Conservation (phyloP, 1,139 yeast species). For the Kluyveromyces sp. region DNA sequence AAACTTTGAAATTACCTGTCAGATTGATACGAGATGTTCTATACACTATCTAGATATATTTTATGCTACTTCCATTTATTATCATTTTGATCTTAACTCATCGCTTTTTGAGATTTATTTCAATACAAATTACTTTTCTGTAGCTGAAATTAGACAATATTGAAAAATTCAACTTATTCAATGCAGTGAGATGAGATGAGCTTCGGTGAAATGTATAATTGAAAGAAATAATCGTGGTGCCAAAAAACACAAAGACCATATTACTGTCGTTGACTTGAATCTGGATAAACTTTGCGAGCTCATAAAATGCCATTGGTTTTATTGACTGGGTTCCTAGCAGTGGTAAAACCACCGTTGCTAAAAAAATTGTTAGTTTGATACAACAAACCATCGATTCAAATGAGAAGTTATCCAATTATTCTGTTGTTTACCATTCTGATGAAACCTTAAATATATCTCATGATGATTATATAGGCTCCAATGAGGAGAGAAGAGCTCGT, state of each 20-base stretch:
- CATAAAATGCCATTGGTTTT: conserved; percentile 65
- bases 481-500: conserved; percentile 70
- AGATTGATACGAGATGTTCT: too few relatives aligned
- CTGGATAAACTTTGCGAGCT: background rate
- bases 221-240: background rate
- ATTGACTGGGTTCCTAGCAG: conserved; percentile 73
- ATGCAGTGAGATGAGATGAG: background rate
- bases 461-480: conserved; percentile 58
- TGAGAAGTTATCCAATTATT: conserved; percentile 36
- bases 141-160: too few relatives aligned
- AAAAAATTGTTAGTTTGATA: conserved; percentile 41
- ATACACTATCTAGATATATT: too few relatives aligned
- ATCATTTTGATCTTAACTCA: too few relatives aligned
- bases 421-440: conserved; percentile 67
- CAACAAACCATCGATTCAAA: conserved; percentile 49
- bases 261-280: background rate
- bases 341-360: conserved; percentile 77
- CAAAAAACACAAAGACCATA: background rate
- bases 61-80: too few relatives aligned
- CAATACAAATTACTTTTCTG: too few relatives aligned
- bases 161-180: too few relatives aligned
- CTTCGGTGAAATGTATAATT: too few relatives aligned
- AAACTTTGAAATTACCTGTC: too few relatives aligned
- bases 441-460: conserved; percentile 68
- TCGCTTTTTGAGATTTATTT: too few relatives aligned